Base-by-base conservation (phyloP, 495 filamentous ascomycete species). In the Hypomontagnella monticulosa region DNA sequence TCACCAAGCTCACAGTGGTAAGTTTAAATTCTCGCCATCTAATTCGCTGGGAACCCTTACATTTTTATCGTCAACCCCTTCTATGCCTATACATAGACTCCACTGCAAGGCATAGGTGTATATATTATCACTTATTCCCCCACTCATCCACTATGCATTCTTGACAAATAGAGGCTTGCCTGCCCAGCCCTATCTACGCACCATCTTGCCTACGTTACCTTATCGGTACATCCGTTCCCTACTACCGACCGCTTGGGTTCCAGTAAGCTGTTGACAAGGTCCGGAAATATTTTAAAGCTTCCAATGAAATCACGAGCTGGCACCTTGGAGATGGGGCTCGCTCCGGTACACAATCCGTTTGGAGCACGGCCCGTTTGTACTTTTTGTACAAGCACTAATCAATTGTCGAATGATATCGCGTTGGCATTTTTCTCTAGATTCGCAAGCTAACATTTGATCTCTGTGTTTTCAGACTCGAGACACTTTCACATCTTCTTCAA, bases 121-220 rank as follows among this genome's bases (percentile, higher is more conserved):
- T 27, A 27, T 27, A 27, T 27, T 27, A 27, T 27, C 23, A 27
- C 23, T 27, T 27, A 27, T 2, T 27, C 30, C 46, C 60, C 52
- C 53, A 52, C 37, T 36, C 43, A 38, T 64, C 47, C 6, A 50
- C 30, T 32, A 38, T 51, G 38, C 52, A 46, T 38, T 15, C 38
- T 27, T 38, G 53, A 18, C 40, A 32, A 32, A 41, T 62, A 30
- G n/a, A n/a, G 59, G 59, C 27, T 23, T 42, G 12, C 32, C 16
- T 38, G 44, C 47, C 47, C 46, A 60, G 57, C 57, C 46, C 46
- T 58, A 50, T 9, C 36, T 49, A 32, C 5, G 11, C 36, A 40
- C 44, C 9, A 48, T 19, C 16, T 47, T 34, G 18, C 41, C 46
- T 44, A 10, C 46, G 15, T 12, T 58, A 38, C 23, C 20, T 58